Percentiles rank a stretch among this genome's conserved stretches.
Conservation (phyloP, 164 flowering plant species). For the Nelumbo lutea region DNA sequence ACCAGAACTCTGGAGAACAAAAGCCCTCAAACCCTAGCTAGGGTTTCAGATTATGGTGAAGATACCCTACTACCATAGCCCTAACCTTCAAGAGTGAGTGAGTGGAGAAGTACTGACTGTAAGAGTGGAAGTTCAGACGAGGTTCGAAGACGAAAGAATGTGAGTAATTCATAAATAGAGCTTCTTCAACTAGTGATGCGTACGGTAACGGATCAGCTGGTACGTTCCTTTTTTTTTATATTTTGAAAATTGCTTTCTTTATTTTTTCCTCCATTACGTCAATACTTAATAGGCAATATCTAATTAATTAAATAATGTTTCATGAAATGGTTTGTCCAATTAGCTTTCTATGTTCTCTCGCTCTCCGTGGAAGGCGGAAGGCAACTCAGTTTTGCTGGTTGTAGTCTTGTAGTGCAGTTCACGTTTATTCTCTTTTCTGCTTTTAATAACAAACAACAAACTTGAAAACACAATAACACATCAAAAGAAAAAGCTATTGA, state of each 20-base stretch:
- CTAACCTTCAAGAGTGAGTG: slow-evolving; percentile 1
- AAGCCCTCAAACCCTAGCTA: slow-evolving; percentile 13
- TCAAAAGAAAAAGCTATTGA: too few relatives aligned
- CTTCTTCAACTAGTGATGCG: slow-evolving; percentile 10
- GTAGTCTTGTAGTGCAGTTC: too few relatives aligned
- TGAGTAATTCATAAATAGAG: not conserved
- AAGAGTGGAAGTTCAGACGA: not conserved
- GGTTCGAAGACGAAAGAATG: not conserved
- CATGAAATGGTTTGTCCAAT: too few relatives aligned
- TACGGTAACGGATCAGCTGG: slow-evolving; percentile 15
- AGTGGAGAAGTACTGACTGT: not conserved
- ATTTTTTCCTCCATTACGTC: not conserved
- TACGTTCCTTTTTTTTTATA: not conserved
- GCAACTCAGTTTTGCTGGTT: too few relatives aligned
- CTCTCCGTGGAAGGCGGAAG: too few relatives aligned
- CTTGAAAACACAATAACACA: too few relatives aligned
- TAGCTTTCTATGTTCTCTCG: too few relatives aligned
- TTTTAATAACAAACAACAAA: too few relatives aligned
- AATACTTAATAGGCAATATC: too few relatives aligned
- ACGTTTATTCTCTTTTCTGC: too few relatives aligned
- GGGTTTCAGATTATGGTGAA: slow-evolving; percentile 27
- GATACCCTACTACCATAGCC: not conserved
- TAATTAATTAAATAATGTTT: too few relatives aligned
- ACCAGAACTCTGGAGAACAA: slow-evolving; percentile 9
- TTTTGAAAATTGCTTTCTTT: not conserved